Evolutionary conservation across 2,329 filamentous ascomycete genomes (phyloP), one percentile per base, ranked within the genome.

Genomic region (Paraconiothyrium brasiliense): DNA sequence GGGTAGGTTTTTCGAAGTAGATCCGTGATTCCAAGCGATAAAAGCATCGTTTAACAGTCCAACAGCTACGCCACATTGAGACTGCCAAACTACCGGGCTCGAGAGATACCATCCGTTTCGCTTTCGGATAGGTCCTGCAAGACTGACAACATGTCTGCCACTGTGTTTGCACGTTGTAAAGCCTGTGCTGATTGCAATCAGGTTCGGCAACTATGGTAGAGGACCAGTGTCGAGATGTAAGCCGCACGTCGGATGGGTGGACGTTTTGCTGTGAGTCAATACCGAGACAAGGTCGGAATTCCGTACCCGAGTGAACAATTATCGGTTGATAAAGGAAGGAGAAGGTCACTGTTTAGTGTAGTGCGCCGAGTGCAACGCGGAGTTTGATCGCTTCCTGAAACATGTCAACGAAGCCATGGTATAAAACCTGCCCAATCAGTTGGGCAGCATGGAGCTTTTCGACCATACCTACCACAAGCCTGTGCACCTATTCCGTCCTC

Each of bases 201-300:
- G 16, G 9, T 30, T 35, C 13, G 30, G 1, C 2, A n/a, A 9
- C 8, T 7, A 11, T 3, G 30, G 1, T 50, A 6, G 16, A 34
- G 8, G 35, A 30, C 4, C 7, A 20, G 4, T 8, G 3, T 35
- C 16, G 9, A 7, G 35, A 35, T 4, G 4, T 22, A 14, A 10
- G 8, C 10, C 27, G 47, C 30, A 35, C 2, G 30, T 35, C 14
- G 30, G 13, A 32, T n/a, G 14, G 20, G 22, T 24, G 20, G 44
- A 35, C 20, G 30, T 50, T 22, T 34, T 35, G 47, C 14, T 50
- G 47, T 34, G 30, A 50, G 47, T 50, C 47, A 50, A 50, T 6
- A 35, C 4, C 27, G 10, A 34, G 30, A 7, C 20, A 13, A 20
- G 11, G 47, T 22, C 14, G 14, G 4, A 14, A 35, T 50, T 34